Evolutionary conservation across 352 stramenopile species (phyloP).

Genomic region (Globisporangium cylindrosporum): DNA sequence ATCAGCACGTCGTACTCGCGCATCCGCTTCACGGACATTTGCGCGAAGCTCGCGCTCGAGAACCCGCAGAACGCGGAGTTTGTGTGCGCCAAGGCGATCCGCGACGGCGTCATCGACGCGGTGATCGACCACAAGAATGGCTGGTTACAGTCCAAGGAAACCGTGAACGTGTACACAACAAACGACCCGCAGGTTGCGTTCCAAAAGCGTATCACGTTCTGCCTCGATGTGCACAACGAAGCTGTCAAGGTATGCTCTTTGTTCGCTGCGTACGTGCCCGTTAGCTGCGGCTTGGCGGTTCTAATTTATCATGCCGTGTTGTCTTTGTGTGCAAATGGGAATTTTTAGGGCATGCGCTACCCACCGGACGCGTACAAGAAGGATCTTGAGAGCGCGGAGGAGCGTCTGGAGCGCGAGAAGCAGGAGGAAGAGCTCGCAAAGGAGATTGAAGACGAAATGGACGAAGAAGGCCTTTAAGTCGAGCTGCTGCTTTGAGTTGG

Average conservation of each 20-base stretch:
- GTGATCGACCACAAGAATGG: conserved; percentile 96
- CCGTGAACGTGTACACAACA: conserved; percentile 88
- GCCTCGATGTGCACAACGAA: conserved; percentile 98
- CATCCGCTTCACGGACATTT: conserved; percentile 91
- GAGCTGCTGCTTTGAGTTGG: neutral
- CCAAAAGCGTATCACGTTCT: conserved; percentile 97
- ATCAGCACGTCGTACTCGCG: conserved; percentile 96
- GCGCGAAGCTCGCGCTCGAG: conserved; percentile 92
- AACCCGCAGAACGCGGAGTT: conserved; percentile 94
- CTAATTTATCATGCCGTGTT: neutral
- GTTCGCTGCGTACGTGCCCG: neutral
- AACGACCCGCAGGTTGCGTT: conserved; percentile 95
- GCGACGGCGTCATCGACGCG: conserved; percentile 98
- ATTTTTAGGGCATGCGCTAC: conserved; percentile 91
- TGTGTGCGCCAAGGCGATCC: conserved; percentile 97
- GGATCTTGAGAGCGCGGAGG: conserved; percentile 91
- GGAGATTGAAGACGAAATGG: conserved; percentile 97
- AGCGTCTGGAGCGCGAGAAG: conserved; percentile 91
- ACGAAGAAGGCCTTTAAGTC: conserved; percentile 83
- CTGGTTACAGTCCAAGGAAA: conserved; percentile 91
- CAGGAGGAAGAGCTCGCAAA: conserved; percentile 94
- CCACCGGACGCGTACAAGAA: conserved; percentile 97
- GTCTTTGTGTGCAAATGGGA: neutral
- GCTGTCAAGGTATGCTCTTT: conserved; percentile 83
- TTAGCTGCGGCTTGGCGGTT: neutral